Evolutionary conservation across 1,139 yeast genomes (phyloP), one percentile per base, ranked within the genome.

Genomic region (Kodamaea sp.): DNA sequence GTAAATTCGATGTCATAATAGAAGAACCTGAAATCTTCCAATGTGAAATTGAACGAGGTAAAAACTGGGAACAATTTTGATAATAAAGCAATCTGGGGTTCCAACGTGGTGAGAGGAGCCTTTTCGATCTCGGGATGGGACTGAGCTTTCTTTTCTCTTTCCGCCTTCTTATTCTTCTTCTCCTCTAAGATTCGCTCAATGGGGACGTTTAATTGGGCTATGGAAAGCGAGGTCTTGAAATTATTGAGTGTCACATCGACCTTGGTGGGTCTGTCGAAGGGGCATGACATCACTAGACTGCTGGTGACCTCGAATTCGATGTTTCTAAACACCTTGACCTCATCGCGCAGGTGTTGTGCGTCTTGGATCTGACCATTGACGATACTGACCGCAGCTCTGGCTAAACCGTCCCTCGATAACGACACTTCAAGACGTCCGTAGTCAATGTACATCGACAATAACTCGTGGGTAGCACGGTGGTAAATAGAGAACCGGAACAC

Each of bases 301-400:
- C 57, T 59, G 13, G 45, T 41, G 12, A 66, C 37, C 7, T 44
- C 44, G 14, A 66, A 37, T 38, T 65, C 72, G 12, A 63, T 39
- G 38, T 59, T 66, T 37, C 70, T 49, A 43, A 63, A 60, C n/a
- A 63, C 41, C 15, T 46, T 58, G 21, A 46, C 43, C 13, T 41
- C 44, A 15, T 42, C 40, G 5, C 33, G 20, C 4, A 42, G 37
- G 16, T 48, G 48, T 3, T 46, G 38, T 2, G 37, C 31, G 9
- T 54, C 57, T 28, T 53, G 57, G 7, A 66, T 39, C 32, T 47
- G 53, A 5, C 72, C 70, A 39, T 65, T 61, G 29, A 62, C 48
- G 12, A 61, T 22, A 6, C 62, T 50, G n/a, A 60, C 24, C 1
- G 55, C 43, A 23, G 66, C 36, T 10, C 50, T 44, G 24, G 54